Base-by-base conservation (phyloP, 108 stramenopile species). In the Licmophora abbreviata region DNA sequence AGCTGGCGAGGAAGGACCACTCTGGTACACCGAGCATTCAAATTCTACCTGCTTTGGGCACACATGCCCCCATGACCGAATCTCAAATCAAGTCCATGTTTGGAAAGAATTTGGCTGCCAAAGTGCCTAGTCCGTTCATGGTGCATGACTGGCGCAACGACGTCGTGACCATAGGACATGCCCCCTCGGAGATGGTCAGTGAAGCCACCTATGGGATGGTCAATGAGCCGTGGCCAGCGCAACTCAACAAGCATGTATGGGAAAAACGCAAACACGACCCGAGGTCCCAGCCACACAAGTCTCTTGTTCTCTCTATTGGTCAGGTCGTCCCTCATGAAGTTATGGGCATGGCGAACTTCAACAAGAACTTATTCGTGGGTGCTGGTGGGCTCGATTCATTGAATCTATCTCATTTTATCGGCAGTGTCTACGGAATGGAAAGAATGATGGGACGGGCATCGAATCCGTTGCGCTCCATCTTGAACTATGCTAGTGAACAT, bases 341-440 rank as follows among this genome's bases (percentile, higher is more conserved):
- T 32, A 86, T 95, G 74, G 95, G 95, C 11, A 95, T 97, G 94
- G 92, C 95, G 15, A 97, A 97, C 59, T 95, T 75, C 73, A 92
- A 87, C 77, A 85, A 91, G 63, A 96, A 96, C 53, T 53, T 79
- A 0, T 73, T 73, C 40, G 79, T 85, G 0, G 85, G 85, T 7
- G 77, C 79, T 0, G 95, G 95, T 17, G 95, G 95, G 6, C 64
- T 92, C 8, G 92, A 95, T 20, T 86, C 94, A 5, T 95, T 97
- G 61, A 92, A 97, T 73, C 58, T 94, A 28, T 84, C 82, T 7
- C 94, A 95, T 63, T 97, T 97, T 50, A 94, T 97, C 44, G 95
- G 95, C 1, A 94, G 94, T n/a, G 87, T 91, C 9, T 88, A 95
- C 58, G 95, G 95, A 0, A 94, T 97, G 94, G 95, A 97, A 57